Conservation (phyloP, 1,284 basidiomycete species). For the Neotropicomus parvogracilis region DNA sequence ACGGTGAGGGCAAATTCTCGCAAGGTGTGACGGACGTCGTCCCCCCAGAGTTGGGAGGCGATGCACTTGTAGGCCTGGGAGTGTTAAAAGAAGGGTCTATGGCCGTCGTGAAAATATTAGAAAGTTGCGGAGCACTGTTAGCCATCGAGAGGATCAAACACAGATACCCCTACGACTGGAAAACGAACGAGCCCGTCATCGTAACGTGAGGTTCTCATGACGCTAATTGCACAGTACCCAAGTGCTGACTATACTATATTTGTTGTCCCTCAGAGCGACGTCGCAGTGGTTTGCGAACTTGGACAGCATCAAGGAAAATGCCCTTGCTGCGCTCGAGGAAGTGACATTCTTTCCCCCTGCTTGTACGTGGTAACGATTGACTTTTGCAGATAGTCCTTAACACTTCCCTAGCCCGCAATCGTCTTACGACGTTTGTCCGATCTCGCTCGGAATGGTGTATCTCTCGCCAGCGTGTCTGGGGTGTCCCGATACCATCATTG, state of each 20-base stretch:
- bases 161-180: slow-evolving; percentile 97
- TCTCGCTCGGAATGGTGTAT: slow-evolving; percentile 99
- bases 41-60: slow-evolving; percentile 40
- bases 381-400: slow-evolving; percentile 1
- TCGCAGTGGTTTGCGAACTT: slow-evolving; percentile 98
- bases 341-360: slow-evolving; percentile 78
- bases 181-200: slow-evolving; percentile 90
- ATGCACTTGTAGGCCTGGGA: slow-evolving; percentile 62
- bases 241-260: slow-evolving; percentile 13
- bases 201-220: slow-evolving; percentile 55
- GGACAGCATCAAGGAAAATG: slow-evolving; percentile 76
- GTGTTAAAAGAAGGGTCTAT: slow-evolving; percentile 73
- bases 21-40: slow-evolving; percentile 52
- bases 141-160: slow-evolving; percentile 77
- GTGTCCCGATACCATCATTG: slow-evolving; percentile 93
- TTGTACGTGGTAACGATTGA: slow-evolving; percentile 43
- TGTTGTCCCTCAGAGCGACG: slow-evolving; percentile 66
- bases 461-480: slow-evolving; percentile 96
- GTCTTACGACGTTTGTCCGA: slow-evolving; percentile 81
- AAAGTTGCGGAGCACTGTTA: slow-evolving; percentile 56
- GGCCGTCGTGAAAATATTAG: slow-evolving; percentile 63
- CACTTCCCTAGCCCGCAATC: slow-evolving; percentile 61
- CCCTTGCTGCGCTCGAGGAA: slow-evolving; percentile 66
- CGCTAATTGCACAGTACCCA: neutral
- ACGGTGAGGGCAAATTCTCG: slow-evolving; percentile 76